Percentiles rank a stretch among this genome's conserved stretches.
Evolutionary conservation across 2,329 filamentous ascomycete species (phyloP).

Genomic region (Xylaria sp.): DNA sequence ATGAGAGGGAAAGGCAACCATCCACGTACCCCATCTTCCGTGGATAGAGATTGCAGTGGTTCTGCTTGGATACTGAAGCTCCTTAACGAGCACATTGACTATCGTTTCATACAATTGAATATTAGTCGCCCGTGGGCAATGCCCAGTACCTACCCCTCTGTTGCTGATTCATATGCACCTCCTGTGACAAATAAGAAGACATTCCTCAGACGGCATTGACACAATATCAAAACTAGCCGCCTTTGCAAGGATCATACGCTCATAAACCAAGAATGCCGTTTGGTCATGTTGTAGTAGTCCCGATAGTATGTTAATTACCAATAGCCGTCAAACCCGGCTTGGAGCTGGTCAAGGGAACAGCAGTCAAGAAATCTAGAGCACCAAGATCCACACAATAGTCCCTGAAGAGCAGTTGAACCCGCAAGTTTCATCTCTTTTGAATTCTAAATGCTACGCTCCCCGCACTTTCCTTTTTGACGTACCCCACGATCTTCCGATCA

Average conservation of each 20-base stretch:
- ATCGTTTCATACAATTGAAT: conserved; percentile 25
- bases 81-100: conserved; percentile 7
- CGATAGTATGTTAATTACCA: not conserved
- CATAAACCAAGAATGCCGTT: not conserved
- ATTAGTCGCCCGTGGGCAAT: conserved; percentile 9
- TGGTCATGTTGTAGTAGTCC: not conserved
- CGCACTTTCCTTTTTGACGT: conserved; percentile 21
- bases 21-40: not conserved
- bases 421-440: not conserved
- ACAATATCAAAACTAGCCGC: not conserved
- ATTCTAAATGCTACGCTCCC: conserved; percentile 15
- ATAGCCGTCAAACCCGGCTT: not conserved
- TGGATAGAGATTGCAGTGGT: conserved; percentile 12
- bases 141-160: not conserved
- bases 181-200: conserved; percentile 10
- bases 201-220: not conserved
- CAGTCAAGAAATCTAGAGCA: not conserved
- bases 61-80: conserved; percentile 10
- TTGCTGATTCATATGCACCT: not conserved
- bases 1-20: too few relatives aligned
- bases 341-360: too few relatives aligned
- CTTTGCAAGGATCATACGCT: not conserved
- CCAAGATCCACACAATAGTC: not conserved
- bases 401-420: not conserved
- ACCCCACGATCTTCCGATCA: conserved; percentile 28